Percentiles rank a stretch among this genome's conserved stretches.
These are phyloP conservation scores for Nakazawaea molendinolei DNA, from an alignment of 805 yeast species.

Conservation along the genomic window DNA sequence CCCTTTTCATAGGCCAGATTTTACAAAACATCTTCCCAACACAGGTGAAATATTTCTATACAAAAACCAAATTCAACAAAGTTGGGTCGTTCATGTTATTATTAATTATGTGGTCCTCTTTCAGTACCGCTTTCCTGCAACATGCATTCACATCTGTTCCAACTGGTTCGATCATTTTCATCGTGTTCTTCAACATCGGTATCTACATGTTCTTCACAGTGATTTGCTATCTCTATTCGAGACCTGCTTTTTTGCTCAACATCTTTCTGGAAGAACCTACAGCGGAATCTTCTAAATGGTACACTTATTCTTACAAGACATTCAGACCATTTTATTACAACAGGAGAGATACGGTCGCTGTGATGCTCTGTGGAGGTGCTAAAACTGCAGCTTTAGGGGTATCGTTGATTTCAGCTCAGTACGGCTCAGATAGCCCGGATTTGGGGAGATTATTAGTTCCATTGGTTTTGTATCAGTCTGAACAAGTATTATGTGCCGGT, in stretches of 20 bases:
- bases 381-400: conserved; percentile 92
- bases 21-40: conserved; percentile 64
- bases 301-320: conserved; percentile 36
- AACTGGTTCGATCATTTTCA: conserved; percentile 61
- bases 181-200: conserved; percentile 80
- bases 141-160: conserved; percentile 68
- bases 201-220: conserved; percentile 71
- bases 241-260: conserved; percentile 47
- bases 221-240: conserved; percentile 50
- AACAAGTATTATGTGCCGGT: conserved; percentile 81
- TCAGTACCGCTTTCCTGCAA: conserved; percentile 83
- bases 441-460: conserved; percentile 75
- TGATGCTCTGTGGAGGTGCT: conserved; percentile 88
- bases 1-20: conserved; percentile 83
- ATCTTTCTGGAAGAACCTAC: conserved; percentile 42
- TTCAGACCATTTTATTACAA: conserved; percentile 65
- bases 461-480: conserved; percentile 78
- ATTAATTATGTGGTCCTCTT: conserved; percentile 70
- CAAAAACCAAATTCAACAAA: conserved; percentile 56
- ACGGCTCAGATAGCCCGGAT: conserved; percentile 53
- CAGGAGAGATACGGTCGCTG: conserved; percentile 65
- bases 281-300: conserved; percentile 35
- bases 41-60: conserved; percentile 53
- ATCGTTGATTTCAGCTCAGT: conserved; percentile 65
- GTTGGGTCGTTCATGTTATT: conserved; percentile 77